These are phyloP conservation scores for Alternaria arborescens DNA, from an alignment of 2,329 filamentous ascomycete genomes.

Conservation along the genomic window DNA sequence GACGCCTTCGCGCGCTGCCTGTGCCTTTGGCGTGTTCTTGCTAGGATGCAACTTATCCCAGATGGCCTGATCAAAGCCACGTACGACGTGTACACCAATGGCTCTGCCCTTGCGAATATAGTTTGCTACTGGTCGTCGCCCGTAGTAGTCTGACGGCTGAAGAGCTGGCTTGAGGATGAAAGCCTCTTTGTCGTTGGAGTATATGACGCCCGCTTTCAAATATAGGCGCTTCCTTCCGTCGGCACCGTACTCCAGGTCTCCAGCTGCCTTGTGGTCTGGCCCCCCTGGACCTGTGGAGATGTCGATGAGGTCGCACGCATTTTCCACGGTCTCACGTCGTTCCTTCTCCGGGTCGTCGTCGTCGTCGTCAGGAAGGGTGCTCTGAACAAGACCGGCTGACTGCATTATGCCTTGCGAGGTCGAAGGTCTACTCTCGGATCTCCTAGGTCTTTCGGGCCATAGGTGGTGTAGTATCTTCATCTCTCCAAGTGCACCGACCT, in stretches of 20 bases:
- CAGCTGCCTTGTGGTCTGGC: slow-evolving; percentile 59
- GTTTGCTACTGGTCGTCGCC: slow-evolving; percentile 79
- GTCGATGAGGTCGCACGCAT: slow-evolving; percentile 59
- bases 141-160: slow-evolving; percentile 84
- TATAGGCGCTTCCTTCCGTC: slow-evolving; percentile 67
- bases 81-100: slow-evolving; percentile 85
- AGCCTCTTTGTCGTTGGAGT: slow-evolving; percentile 77
- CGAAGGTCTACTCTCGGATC: slow-evolving; percentile 54
- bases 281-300: slow-evolving; percentile 57
- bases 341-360: slow-evolving; percentile 56
- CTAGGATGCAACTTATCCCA: slow-evolving; percentile 78
- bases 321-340: slow-evolving; percentile 54
- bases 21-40: slow-evolving; percentile 52
- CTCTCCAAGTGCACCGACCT: slow-evolving; percentile 88
- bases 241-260: slow-evolving; percentile 53
- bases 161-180: slow-evolving; percentile 88
- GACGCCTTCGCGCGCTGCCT: slow-evolving; percentile 56
- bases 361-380: slow-evolving; percentile 44
- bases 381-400: slow-evolving; percentile 42
- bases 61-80: slow-evolving; percentile 80
- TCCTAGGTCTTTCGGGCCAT: slow-evolving; percentile 76
- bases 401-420: slow-evolving; percentile 48
- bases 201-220: slow-evolving; percentile 82
- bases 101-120: slow-evolving; percentile 81
- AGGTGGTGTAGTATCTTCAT: slow-evolving; percentile 86